Conservation (phyloP, 2,329 filamentous ascomycete species). For the Pestalotiopsis sp. region DNA sequence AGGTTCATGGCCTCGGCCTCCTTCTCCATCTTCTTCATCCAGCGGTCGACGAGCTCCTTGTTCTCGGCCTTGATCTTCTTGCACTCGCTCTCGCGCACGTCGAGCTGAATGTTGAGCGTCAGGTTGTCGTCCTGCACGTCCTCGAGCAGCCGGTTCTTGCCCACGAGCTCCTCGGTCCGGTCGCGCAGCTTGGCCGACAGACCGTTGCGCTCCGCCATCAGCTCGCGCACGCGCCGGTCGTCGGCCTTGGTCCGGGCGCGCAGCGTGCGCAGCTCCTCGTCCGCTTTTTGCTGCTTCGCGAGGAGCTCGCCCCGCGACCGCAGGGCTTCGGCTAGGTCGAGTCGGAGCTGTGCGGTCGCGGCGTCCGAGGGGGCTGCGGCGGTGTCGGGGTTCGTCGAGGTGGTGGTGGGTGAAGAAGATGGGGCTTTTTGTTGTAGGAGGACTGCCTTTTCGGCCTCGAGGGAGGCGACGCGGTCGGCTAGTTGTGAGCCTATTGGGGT, state of each 20-base stretch:
- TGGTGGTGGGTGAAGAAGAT: conserved; percentile 8
- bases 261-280: conserved; percentile 66
- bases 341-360: conserved; percentile 53
- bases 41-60: conserved; percentile 83
- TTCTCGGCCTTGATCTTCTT: conserved; percentile 81
- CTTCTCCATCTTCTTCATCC: conserved; percentile 85
- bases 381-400: conserved; percentile 21
- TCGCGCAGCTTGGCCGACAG: conserved; percentile 73
- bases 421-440: conserved; percentile 24
- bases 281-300: conserved; percentile 61
- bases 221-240: conserved; percentile 58
- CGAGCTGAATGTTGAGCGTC: conserved; percentile 82
- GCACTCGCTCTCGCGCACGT: conserved; percentile 77
- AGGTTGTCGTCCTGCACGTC: conserved; percentile 93
- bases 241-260: conserved; percentile 62
- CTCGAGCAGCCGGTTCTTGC: conserved; percentile 83
- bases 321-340: conserved; percentile 77
- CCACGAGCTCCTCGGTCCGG: conserved; percentile 80
- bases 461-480: conserved; percentile 62
- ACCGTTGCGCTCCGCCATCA: conserved; percentile 64
- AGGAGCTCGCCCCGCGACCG: conserved; percentile 73
- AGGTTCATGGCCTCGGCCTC: conserved; percentile 89
- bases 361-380: conserved; percentile 29
- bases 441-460: conserved; percentile 60
- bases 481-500: conserved; percentile 34